Evolutionary conservation across 2,329 filamentous ascomycete species (phyloP).

Genomic region (Pyrenochaeta sp.): DNA sequence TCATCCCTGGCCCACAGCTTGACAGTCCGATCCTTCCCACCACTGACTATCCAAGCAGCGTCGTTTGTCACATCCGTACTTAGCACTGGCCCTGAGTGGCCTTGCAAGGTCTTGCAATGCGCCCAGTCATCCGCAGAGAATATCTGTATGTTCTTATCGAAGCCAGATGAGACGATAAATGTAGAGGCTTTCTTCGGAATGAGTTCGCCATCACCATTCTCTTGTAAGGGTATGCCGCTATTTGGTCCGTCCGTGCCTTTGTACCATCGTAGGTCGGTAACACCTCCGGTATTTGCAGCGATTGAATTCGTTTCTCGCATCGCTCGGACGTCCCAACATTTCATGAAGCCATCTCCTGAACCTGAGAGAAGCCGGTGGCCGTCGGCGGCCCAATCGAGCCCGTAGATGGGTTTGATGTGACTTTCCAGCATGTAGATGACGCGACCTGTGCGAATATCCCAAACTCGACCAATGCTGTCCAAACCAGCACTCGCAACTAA

Average conservation of each 20-base stretch:
- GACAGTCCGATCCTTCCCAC: conserved; percentile 91
- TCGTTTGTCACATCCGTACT: conserved; percentile 89
- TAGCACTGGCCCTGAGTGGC: conserved; percentile 90
- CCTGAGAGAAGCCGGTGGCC: conserved; percentile 93
- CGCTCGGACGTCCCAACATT: conserved; percentile 96
- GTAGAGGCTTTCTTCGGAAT: conserved; percentile 85
- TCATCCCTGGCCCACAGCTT: conserved; percentile 92
- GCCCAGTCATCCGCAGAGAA: conserved; percentile 98
- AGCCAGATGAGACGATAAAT: conserved; percentile 89
- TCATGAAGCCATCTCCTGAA: conserved; percentile 93
- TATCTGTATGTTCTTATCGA: conserved; percentile 94
- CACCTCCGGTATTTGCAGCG: conserved; percentile 88
- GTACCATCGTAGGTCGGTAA: conserved; percentile 93
- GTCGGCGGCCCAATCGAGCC: conserved; percentile 89
- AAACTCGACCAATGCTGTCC: conserved; percentile 93
- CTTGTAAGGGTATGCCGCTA: conserved; percentile 66
- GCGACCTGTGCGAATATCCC: conserved; percentile 91
- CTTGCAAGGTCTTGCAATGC: conserved; percentile 83
- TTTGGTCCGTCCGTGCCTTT: conserved; percentile 82
- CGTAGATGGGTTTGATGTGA: conserved; percentile 92
- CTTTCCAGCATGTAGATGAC: conserved; percentile 96
- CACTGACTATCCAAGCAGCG: conserved; percentile 91
- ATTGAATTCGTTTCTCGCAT: conserved; percentile 84
- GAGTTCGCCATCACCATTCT: conserved; percentile 70
- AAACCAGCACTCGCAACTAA: conserved; percentile 90